Base-by-base conservation (phyloP, 345 rosid species). In the Physaria fendleri region DNA sequence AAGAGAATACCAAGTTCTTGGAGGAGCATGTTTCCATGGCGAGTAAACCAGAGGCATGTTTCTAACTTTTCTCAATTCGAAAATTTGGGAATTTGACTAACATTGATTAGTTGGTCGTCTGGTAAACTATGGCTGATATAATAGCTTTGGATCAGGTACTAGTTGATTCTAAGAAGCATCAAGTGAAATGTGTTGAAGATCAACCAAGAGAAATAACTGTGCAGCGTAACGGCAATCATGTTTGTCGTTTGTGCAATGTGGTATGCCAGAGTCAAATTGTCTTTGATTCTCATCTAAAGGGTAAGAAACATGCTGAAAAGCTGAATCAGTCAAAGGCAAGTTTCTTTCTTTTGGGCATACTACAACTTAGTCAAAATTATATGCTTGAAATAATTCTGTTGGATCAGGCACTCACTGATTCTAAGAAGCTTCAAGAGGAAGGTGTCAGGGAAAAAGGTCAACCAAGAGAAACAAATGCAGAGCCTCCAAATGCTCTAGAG, bases 341-440 rank as follows among this genome's bases (percentile, higher is more conserved):
- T n/a, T n/a, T n/a, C n/a, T n/a, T n/a, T n/a, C n/a, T n/a, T n/a
- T n/a, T n/a, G n/a, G n/a, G n/a, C n/a, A n/a, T n/a, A n/a, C n/a
- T n/a, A n/a, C n/a, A n/a, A n/a, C n/a, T n/a, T n/a, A n/a, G n/a
- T n/a, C n/a, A n/a, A n/a, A n/a, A n/a, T n/a, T n/a, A n/a, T n/a
- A n/a, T n/a, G n/a, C n/a, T n/a, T n/a, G n/a, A n/a, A n/a, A n/a
- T n/a, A n/a, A n/a, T n/a, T n/a, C n/a, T n/a, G n/a, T n/a, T n/a
- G n/a, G n/a, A n/a, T n/a, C n/a, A n/a, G n/a, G n/a, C 55, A 38
- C 73, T 64, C 62, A 40, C 47, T 73, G 80, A 63, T 79, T 61
- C 76, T 61, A 76, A 66, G 70, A 82, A 81, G 66, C 13, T 61
- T 44, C 78, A 69, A 66, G 81, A 84, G 24, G 84, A 81, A 57